These are phyloP conservation scores for Lentinula edodes DNA, from an alignment of 768 basidiomycete species.

Conservation along the genomic window DNA sequence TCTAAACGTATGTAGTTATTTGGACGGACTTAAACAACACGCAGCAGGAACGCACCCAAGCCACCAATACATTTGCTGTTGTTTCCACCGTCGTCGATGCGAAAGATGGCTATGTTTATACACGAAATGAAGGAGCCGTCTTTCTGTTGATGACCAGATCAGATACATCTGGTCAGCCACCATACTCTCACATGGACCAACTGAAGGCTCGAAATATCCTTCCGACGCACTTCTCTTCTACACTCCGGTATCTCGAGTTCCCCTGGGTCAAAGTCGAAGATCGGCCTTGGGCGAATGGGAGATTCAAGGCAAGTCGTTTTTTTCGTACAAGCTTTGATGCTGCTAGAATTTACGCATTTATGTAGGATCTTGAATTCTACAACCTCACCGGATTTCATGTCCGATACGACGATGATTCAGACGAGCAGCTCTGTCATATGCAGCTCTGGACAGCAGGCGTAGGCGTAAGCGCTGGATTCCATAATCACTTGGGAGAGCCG, in stretches of 20 bases:
- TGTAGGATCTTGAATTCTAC: constrained; percentile 22
- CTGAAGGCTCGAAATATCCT: constrained; percentile 12
- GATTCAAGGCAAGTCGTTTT: constrained; percentile 4
- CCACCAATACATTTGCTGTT: not conserved
- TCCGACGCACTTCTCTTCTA: constrained; percentile 8
- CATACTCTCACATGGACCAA: constrained; percentile 17
- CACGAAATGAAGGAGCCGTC: constrained; percentile 2
- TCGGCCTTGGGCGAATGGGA: constrained; percentile 17
- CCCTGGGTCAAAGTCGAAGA: constrained; percentile 19
- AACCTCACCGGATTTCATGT: constrained; percentile 23
- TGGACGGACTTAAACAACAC: not conserved
- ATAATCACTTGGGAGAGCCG: constrained; percentile 10
- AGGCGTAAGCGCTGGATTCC: constrained; percentile 7
- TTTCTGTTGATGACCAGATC: constrained; percentile 8
- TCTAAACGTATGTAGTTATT: not conserved
- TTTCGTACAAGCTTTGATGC: not conserved
- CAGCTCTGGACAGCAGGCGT: constrained; percentile 23
- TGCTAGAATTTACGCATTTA: not conserved
- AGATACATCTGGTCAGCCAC: constrained; percentile 5
- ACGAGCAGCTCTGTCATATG: constrained; percentile 18
- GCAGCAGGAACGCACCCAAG: not conserved
- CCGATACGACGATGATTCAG: constrained; percentile 18
- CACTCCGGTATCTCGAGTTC: constrained; percentile 17
- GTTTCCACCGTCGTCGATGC: not conserved
- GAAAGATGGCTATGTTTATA: not conserved